phyloP scores from a whole-genome alignment of 306 rosid genomes.

The Cajanus cajan region DNA sequence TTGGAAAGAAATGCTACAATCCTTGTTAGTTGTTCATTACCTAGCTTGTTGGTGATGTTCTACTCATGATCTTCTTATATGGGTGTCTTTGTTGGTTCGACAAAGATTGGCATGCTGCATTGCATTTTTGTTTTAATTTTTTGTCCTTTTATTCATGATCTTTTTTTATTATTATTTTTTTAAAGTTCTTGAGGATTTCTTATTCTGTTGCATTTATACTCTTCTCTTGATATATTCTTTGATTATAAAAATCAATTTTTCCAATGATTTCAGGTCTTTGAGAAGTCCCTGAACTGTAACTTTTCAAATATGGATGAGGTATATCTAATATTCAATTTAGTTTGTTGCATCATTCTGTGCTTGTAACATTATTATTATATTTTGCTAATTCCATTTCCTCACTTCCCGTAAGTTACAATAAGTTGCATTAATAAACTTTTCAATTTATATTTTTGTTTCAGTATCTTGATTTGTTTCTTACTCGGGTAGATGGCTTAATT shows the following conservation, averaged over 20 bases:
- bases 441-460: slow-evolving; percentile 37
- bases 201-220: not conserved
- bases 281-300: slow-evolving; percentile 63
- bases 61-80: not conserved
- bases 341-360: not conserved
- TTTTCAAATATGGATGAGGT: slow-evolving; percentile 82
- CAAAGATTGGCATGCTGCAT: not conserved
- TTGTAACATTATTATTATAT: not conserved
- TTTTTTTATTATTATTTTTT: not conserved
- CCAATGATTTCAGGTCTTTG: slow-evolving; percentile 66
- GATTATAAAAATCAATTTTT: not conserved
- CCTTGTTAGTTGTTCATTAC: not conserved
- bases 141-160: not conserved
- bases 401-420: not conserved
- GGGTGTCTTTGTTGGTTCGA: not conserved
- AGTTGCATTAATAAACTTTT: slow-evolving; percentile 16
- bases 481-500: slow-evolving; percentile 86
- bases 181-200: not conserved
- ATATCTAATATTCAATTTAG: slow-evolving; percentile 2
- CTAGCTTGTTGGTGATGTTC: not conserved
- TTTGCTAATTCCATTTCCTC: not conserved
- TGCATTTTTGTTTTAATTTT: not conserved
- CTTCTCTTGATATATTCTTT: not conserved
- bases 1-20: not conserved
- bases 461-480: slow-evolving; percentile 87